Evolutionary conservation across 2,329 filamentous ascomycete species (phyloP), one percentile per base, ranked within the genome.

Genomic region (Phyllosticta citriasiana): DNA sequence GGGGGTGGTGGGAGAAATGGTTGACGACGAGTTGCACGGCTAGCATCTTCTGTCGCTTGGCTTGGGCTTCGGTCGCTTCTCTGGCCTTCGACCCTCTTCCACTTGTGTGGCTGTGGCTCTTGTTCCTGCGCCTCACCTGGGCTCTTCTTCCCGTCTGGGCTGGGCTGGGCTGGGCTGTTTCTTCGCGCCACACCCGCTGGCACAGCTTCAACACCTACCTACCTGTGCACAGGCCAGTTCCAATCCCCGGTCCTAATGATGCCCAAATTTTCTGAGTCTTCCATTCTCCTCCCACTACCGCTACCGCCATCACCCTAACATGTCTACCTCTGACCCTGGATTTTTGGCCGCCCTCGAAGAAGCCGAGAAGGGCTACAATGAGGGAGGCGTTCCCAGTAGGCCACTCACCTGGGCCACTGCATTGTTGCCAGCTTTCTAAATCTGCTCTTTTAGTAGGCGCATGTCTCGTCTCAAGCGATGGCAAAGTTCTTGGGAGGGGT

Each of bases 401-500:
- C 55, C 19, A 12, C 47, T 30, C 25, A 53, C 50, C n/a, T 22
- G 19, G 19, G 50, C 53, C 50, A 57, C 12, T 52, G 57, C 27
- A 79, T 57, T 40, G 26, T 54, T 57, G 5, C 9, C 47, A 57
- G 19, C 6, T 4, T 40, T 53, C n/a, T 47, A 47, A 16, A 6
- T 6, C 6, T n/a, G n/a, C 16, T 5, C 9, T 22, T 26, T 14
- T 35, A 62, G 60, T 83, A 61, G 83, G 83, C 53, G 83, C 83
- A 53, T 80, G 78, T 62, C 78, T 92, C 26, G 81, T 91, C n/a
- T 82, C 83, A 50, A 81, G 81, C 61, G 82, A 89, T 66, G 88
- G 88, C 63, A 84, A 80, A 64, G 82, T 91, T 51, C 78, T 91
- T 4, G 88, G 88, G 19, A 79, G 82, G 62, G 88, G 88, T 10